Evolutionary conservation across 176 grass and related monocot genomes (phyloP), one percentile per base, ranked within the genome.

Genomic region (Zoysia japonica): DNA sequence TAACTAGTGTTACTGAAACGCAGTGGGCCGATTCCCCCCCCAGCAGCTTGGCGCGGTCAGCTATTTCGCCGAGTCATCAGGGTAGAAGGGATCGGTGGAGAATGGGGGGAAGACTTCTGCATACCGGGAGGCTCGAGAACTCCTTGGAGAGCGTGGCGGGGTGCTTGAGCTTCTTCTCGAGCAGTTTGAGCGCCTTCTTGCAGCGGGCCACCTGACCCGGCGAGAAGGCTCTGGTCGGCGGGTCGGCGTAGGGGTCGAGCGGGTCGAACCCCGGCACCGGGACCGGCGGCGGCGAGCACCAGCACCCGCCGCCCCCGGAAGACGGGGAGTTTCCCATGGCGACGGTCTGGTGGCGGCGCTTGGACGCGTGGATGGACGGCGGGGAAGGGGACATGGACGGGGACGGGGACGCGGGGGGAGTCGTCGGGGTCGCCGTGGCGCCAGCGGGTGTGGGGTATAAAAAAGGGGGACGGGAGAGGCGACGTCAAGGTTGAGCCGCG

Each of bases 111-210:
- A 8, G 1, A 3, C 15, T 2, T 38, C 1, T 67, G 19, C 1
- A 9, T 69, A 94, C 96, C 90, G 87, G 92, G 66, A 98, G 88
- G n/a, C 45, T 13, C 36, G 2, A 6, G 68, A 85, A 98, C 72
- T 94, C 92, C 70, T 86, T 52, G 51, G 61, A 4, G 15, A 95
- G 70, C 45, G 45, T 67, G 5, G 11, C 39, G 15, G 67, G 79
- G 35, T 87, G 63, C 53, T 19, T 65, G 55, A 87, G 67, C 90
- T 88, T 93, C 63, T 82, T 87, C 5, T 86, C 77, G 47, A 99
- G 83, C 81, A 7, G 76, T 61, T 77, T 83, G 13, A 91, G 83
- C 74, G 88, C 88, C 62, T 79, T 75, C 16, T 83, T 80, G 86
- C 90, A 95, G 38, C 55, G 5, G 63, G 47, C 86, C 20, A 88